phyloP scores from a whole-genome alignment of 129 eudicot species.

The Flaveria bidentis region DNA sequence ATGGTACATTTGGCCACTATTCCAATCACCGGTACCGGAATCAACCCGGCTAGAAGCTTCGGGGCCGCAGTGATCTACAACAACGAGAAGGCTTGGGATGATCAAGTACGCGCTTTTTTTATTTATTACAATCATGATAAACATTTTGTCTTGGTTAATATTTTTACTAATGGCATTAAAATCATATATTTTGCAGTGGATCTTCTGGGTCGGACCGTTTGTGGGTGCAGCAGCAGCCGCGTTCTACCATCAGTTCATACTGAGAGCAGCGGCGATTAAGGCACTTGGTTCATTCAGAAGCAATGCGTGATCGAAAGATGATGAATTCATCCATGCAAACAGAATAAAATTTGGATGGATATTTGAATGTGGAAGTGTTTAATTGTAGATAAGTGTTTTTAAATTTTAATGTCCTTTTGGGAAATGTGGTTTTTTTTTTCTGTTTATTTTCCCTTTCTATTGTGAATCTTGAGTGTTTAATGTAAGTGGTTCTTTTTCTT shows the following conservation, averaged over 20 bases:
- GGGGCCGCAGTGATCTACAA: slow-evolving; percentile 62
- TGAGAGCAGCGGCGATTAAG: slow-evolving; percentile 67
- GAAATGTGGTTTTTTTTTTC: slow-evolving; percentile 1
- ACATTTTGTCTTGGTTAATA: neutral
- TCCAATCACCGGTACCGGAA: slow-evolving; percentile 64
- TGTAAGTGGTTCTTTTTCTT: slow-evolving; percentile 21
- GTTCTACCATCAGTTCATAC: slow-evolving; percentile 69
- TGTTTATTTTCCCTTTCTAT: neutral
- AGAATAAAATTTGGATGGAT: slow-evolving; percentile 16
- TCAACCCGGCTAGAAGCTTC: slow-evolving; percentile 66
- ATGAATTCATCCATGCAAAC: neutral
- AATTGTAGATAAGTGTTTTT: slow-evolving; percentile 41
- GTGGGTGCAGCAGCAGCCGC: slow-evolving; percentile 77
- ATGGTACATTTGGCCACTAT: slow-evolving; percentile 70
- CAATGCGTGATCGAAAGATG: slow-evolving; percentile 37
- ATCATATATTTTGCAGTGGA: slow-evolving; percentile 50
- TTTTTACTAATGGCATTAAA: neutral
- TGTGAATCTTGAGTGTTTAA: slow-evolving; percentile 36
- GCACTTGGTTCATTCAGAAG: slow-evolving; percentile 83
- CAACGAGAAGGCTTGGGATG: slow-evolving; percentile 63
- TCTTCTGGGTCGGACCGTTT: slow-evolving; percentile 83
- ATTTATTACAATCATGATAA: neutral
- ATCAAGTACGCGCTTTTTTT: slow-evolving; percentile 36
- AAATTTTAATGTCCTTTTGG: slow-evolving; percentile 8
- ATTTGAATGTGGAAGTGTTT: slow-evolving; percentile 30